Evolutionary conservation across 2,329 filamentous ascomycete species (phyloP).

Genomic region (Talaromyces sp.): DNA sequence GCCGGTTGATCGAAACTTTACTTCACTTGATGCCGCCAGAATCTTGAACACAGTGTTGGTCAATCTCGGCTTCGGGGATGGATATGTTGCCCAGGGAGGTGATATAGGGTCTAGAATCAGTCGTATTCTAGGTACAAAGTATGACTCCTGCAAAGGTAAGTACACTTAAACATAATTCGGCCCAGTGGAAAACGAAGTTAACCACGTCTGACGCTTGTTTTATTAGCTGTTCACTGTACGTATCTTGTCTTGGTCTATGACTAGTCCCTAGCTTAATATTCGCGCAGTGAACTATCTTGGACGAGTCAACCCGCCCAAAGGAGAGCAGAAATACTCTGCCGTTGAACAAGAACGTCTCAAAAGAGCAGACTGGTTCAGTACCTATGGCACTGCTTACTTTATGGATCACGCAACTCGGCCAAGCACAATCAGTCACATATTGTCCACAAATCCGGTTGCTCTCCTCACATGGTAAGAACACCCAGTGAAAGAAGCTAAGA

Average conservation of each 20-base stretch:
- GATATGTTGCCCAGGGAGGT: conserved; percentile 57
- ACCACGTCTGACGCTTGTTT: neutral
- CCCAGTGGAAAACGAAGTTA: neutral
- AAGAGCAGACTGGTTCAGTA: conserved; percentile 13
- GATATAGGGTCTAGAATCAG: conserved; percentile 52
- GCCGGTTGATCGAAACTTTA: conserved; percentile 47
- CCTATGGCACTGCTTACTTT: conserved; percentile 49
- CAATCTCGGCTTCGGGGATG: conserved; percentile 50
- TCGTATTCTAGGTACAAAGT: conserved; percentile 41
- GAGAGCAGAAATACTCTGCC: conserved; percentile 19
- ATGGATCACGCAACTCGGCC: conserved; percentile 54
- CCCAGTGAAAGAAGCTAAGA: neutral
- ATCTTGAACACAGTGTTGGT: conserved; percentile 53
- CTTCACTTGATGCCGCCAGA: conserved; percentile 37
- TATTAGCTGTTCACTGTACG: conserved; percentile 15
- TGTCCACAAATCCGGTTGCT: conserved; percentile 54
- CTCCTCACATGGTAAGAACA: conserved; percentile 52
- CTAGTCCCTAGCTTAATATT: neutral
- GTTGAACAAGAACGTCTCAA: conserved; percentile 12
- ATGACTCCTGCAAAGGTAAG: conserved; percentile 48
- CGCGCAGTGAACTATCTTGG: conserved; percentile 15
- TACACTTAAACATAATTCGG: neutral
- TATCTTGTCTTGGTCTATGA: neutral
- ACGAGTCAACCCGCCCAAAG: conserved; percentile 39
- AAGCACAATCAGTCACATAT: conserved; percentile 54